A percentile compares a stretch with the other conserved stretches of the same genome.
phyloP scores from a whole-genome alignment of 2,329 filamentous ascomycete species.

The Dothistroma septosporum region DNA sequence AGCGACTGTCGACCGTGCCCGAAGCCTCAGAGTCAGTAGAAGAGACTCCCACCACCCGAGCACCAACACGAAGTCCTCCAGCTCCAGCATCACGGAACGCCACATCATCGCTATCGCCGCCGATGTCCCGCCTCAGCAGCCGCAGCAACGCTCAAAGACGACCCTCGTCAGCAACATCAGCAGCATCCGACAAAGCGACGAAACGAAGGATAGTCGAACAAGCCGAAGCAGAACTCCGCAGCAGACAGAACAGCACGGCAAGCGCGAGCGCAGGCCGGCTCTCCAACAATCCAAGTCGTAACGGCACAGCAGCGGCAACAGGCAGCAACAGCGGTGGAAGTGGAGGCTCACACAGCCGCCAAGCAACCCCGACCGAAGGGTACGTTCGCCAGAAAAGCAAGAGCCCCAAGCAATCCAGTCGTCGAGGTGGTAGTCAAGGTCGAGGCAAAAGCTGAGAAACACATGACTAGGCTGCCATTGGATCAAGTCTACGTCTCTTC shows the following conservation, averaged over 20 bases:
- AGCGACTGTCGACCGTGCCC: constrained; percentile 33
- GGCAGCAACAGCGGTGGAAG: constrained; percentile 1
- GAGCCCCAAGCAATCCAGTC: neutral
- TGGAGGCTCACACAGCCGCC: constrained; percentile 23
- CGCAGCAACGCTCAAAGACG: constrained; percentile 19
- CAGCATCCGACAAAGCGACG: constrained; percentile 32
- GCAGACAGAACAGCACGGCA: constrained; percentile 7
- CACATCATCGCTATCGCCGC: constrained; percentile 15
- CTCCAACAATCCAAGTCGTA: neutral
- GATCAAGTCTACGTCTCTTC: too few species aligned
- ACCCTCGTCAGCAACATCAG: constrained; percentile 23
- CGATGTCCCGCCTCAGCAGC: constrained; percentile 29
- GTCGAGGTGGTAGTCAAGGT: neutral
- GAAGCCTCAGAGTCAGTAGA: constrained; percentile 24
- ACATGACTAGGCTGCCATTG: neutral
- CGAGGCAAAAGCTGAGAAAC: neutral
- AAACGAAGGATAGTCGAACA: constrained; percentile 33
- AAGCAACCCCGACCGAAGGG: constrained; percentile 30
- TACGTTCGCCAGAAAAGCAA: constrained; percentile 23
- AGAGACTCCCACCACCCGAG: constrained; percentile 12
- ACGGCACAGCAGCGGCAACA: constrained; percentile 1
- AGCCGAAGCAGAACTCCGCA: constrained; percentile 28
- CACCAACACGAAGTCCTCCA: constrained; percentile 1
- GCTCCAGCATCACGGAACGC: neutral
- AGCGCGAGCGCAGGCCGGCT: neutral